Evolutionary conservation across 768 basidiomycete species (phyloP).

Genomic region (Tubosaeta sp.): DNA sequence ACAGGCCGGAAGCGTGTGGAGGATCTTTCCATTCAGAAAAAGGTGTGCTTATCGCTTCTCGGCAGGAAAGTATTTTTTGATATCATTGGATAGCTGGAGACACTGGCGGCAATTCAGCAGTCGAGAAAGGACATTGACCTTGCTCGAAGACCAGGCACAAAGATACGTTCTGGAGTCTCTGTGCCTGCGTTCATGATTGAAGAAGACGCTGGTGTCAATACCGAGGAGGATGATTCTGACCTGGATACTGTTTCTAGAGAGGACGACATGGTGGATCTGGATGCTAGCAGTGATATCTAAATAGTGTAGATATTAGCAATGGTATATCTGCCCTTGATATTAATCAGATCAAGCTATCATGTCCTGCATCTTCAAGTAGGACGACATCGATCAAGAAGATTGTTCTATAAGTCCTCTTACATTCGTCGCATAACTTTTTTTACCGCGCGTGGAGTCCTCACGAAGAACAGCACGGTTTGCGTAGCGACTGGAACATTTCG

Average conservation of each 20-base stretch:
- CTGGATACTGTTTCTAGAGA: conserved; percentile 5
- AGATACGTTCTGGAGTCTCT: conserved; percentile 57
- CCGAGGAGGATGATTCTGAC: conserved; percentile 11
- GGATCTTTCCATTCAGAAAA: conserved; percentile 45
- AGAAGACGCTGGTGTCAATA: background rate
- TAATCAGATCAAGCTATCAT: too few relatives aligned
- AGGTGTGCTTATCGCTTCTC: conserved; percentile 40
- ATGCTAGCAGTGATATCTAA: conserved; percentile 19
- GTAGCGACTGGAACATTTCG: too few relatives aligned
- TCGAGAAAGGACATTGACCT: conserved; percentile 53
- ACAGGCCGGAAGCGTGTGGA: conserved; percentile 41
- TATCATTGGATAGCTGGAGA: conserved; percentile 43
- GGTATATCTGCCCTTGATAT: too few relatives aligned
- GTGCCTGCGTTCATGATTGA: conserved; percentile 32
- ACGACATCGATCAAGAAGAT: too few relatives aligned
- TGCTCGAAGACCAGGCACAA: conserved; percentile 60
- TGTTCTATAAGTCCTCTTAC: too few relatives aligned
- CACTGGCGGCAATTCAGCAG: conserved; percentile 48
- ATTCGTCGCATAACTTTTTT: too few relatives aligned
- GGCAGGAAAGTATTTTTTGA: background rate
- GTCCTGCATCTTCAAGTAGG: too few relatives aligned
- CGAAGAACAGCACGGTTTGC: too few relatives aligned
- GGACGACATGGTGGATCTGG: conserved; percentile 20
- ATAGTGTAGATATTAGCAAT: background rate
- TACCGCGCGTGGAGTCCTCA: too few relatives aligned